These are phyloP conservation scores for Cryphonectria carpinicola DNA, from an alignment of 2,329 filamentous ascomycete species.

Conservation along the genomic window DNA sequence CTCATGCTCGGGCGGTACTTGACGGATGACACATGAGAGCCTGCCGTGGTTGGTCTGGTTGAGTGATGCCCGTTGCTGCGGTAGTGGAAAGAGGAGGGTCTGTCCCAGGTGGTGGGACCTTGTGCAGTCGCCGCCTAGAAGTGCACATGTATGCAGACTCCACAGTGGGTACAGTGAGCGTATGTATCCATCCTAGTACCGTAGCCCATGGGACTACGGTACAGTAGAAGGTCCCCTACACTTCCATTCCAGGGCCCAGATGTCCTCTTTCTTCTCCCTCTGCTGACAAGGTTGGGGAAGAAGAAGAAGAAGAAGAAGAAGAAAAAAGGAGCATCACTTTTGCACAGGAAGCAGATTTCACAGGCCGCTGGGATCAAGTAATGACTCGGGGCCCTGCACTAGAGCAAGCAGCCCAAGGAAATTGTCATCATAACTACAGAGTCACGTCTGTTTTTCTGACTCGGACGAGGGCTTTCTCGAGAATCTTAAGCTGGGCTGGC, in stretches of 20 bases:
- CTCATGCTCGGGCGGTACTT: not conserved
- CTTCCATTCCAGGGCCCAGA: not conserved
- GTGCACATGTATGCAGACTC: not conserved
- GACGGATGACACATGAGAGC: slow-evolving; percentile 1
- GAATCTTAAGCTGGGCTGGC: not conserved
- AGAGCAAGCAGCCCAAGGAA: not conserved
- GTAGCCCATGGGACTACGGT: not conserved
- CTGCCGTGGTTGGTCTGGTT: not conserved
- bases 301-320: too few species aligned
- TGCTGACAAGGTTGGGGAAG: not conserved
- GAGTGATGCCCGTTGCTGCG: not conserved
- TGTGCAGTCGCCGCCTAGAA: not conserved
- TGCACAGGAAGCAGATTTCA: not conserved
- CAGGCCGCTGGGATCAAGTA: not conserved
- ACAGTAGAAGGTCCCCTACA: not conserved
- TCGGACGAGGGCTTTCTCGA: not conserved
- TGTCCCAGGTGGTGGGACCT: not conserved
- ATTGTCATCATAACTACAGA: not conserved
- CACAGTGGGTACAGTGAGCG: not conserved
- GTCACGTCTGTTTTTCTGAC: slow-evolving; percentile 1
- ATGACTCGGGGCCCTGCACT: slow-evolving; percentile 1
- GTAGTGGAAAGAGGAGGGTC: not conserved
- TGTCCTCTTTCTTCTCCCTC: not conserved
- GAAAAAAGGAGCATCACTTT: not conserved
- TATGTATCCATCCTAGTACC: not conserved